A percentile compares a stretch with the other conserved stretches of the same genome.
Evolutionary conservation across 306 rosid genomes (phyloP).

Genomic region (Vigna trinervia): DNA sequence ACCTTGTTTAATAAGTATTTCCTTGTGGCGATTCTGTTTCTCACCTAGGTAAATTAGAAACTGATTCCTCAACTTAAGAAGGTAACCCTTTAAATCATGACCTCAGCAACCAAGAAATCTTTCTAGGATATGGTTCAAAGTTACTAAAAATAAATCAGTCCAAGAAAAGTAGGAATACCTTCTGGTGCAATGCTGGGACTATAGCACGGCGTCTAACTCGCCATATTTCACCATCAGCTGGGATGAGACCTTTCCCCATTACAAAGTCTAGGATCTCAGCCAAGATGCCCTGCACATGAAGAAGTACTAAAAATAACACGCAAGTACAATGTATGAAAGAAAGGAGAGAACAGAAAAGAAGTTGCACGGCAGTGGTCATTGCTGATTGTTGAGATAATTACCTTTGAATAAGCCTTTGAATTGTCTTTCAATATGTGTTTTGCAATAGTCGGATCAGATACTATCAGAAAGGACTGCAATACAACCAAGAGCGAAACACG

Average conservation of each 20-base stretch:
- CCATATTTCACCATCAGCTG: conserved; percentile 99
- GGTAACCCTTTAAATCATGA: conserved; percentile 10
- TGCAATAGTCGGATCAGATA: conserved; percentile 94
- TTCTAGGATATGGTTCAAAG: conserved; percentile 36
- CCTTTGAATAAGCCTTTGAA: conserved; percentile 96
- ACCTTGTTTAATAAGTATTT: conserved; percentile 10
- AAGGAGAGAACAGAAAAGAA: conserved; percentile 17
- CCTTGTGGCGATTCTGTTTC: conserved; percentile 6
- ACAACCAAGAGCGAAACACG: conserved; percentile 40
- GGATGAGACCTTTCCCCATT: conserved; percentile 98
- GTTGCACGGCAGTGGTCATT: neutral
- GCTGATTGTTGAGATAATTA: conserved; percentile 40
- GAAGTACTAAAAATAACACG: conserved; percentile 25
- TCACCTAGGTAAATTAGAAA: conserved; percentile 20
- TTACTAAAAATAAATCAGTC: conserved; percentile 34
- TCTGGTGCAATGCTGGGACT: conserved; percentile 90
- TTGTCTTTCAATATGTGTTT: conserved; percentile 87
- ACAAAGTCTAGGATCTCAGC: conserved; percentile 97
- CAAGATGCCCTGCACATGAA: conserved; percentile 82
- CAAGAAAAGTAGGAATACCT: conserved; percentile 59
- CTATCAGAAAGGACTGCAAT: conserved; percentile 90
- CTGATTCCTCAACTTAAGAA: conserved; percentile 28
- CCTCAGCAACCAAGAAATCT: conserved; percentile 24
- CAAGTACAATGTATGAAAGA: conserved; percentile 15
- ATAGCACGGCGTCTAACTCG: conserved; percentile 83